Base-by-base conservation (phyloP, 164 flowering plant genomes). In the Nymphaea thermarum region DNA sequence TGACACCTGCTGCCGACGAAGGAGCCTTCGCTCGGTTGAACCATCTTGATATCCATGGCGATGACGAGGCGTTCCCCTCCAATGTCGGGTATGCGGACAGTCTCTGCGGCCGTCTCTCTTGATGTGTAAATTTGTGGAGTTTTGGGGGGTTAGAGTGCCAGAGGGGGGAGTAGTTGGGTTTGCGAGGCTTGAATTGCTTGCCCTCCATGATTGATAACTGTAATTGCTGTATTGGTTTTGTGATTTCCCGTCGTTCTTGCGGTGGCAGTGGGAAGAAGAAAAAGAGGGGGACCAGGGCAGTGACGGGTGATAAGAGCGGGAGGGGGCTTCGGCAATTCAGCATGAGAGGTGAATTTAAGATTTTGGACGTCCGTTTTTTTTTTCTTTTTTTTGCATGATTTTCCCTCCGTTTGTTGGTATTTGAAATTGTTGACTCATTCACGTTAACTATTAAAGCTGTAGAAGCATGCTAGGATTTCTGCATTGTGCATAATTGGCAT, bases 321-420 rank as follows among this genome's bases (percentile, higher is more conserved):
- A 80, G 94, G 76, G 98, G 98, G 68, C 90, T 93, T 42, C 90
- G 98, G 7, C 97, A 91, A 74, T 91, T 93, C 74, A 93, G 98
- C 83, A 87, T 89, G 96, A 91, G 84, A 90, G 97, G 98, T 93
- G 65, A 43, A 42, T 61, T 12, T 3, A n/a, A 67, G 7, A 25
- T 7, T 41, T 51, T 64, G 51, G 17, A 12, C 43, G 17, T 25
- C 11, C 53, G 68, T 25, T 64, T 17, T 5, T 60, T 44, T 7
- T 47, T 64, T 43, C 12, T 57, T 15, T 60, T 6, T 18, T 43
- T 53, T 7, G 44, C 36, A 25, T 25, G 36, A 25, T 25, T 25
- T 25, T 25, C 36, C 36, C 36, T 25, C 36, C 36, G 1, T 25
- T 25, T 25, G 0, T 25, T 25, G 36, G 36, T 25, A 25, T 25